Conservation (phyloP, 164 flowering plant genomes). For the Brasenia schreberi region DNA sequence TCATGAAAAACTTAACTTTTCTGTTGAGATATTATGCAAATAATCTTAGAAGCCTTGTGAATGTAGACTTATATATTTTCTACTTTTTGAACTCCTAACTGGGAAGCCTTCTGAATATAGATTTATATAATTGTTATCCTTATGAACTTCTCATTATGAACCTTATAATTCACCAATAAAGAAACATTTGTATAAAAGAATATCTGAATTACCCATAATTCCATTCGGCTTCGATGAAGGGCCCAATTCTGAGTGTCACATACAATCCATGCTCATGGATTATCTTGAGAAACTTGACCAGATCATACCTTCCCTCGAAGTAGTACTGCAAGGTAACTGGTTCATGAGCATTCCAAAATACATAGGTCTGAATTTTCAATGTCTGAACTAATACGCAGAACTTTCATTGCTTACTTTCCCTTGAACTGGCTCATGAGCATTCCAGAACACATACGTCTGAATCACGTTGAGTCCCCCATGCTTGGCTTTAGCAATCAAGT, state of each 20-base stretch:
- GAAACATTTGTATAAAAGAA: not conserved
- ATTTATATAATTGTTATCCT: not conserved
- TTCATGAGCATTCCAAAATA: slow-evolving; percentile 13
- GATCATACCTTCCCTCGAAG: slow-evolving; percentile 5
- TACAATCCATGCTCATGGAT: slow-evolving; percentile 3
- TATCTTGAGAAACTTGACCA: slow-evolving; percentile 5
- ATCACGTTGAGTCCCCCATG: slow-evolving; percentile 10
- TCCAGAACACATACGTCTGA: slow-evolving; percentile 11
- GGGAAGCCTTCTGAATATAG: not conserved
- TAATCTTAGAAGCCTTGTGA: too few relatives aligned
- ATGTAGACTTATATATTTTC: too few relatives aligned
- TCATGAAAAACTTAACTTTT: too few relatives aligned
- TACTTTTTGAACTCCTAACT: not conserved
- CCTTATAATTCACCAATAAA: not conserved
- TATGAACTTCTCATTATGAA: not conserved
- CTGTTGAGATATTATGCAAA: too few relatives aligned
- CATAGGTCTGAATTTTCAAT: slow-evolving; percentile 21
- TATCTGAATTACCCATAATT: slow-evolving; percentile 3
- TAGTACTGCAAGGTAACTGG: slow-evolving; percentile 8
- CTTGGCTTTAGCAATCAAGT: slow-evolving; percentile 8
- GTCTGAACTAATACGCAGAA: slow-evolving; percentile 31
- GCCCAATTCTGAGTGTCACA: slow-evolving; percentile 6
- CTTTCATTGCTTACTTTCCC: slow-evolving; percentile 20
- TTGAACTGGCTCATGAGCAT: slow-evolving; percentile 9
- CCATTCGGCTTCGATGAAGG: slow-evolving; percentile 8